Evolutionary conservation across 2,329 filamentous ascomycete genomes (phyloP), one percentile per base, ranked within the genome.

Genomic region (Claviceps fusiformis): DNA sequence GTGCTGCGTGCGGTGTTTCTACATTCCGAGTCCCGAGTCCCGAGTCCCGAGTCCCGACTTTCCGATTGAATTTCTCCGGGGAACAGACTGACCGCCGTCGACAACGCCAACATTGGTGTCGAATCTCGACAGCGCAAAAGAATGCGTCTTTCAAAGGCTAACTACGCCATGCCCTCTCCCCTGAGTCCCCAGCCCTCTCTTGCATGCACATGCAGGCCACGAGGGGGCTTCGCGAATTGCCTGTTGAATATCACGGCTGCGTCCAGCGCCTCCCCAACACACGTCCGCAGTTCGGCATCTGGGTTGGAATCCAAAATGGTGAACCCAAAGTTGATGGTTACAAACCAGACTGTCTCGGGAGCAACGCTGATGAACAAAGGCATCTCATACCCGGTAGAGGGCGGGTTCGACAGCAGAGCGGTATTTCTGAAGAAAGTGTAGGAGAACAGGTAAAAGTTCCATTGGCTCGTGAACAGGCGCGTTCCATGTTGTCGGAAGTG

Each of bases 301-400:
- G 82, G 82, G 73, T n/a, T 86, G 2, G 83, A 86, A 62, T 82
- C 81, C 0, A 82, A 86, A 60, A 86, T 86, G 83, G 76, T 85
- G 52, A 83, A 81, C 55, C 77, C 0, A 75, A 67, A 17, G 67
- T 81, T 19, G 70, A 76, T 46, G 78, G 76, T 0, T n/a, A n/a
- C n/a, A n/a, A 75, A 78, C 35, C 70, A 66, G 31, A 75, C 73
- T 7, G 78, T 77, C 57, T 78, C 76, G 0, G 82, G 82, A 0
- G 73, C 75, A 10, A 83, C 79, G 8, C 69, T 85, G 62, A 83
- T 85, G 79, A 84, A 82, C 58, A 71, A 72, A 1, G 82, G 82
- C 0, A 61, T 86, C 43, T 79, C 82, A 65, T 71, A 75, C 64
- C 59, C 65, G 5, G 77, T 81, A 59, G 61, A 68, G 0, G 69